These are phyloP conservation scores for Acanthamoeba lenticulata DNA, from an alignment of 208 protist species.

Conservation along the genomic window DNA sequence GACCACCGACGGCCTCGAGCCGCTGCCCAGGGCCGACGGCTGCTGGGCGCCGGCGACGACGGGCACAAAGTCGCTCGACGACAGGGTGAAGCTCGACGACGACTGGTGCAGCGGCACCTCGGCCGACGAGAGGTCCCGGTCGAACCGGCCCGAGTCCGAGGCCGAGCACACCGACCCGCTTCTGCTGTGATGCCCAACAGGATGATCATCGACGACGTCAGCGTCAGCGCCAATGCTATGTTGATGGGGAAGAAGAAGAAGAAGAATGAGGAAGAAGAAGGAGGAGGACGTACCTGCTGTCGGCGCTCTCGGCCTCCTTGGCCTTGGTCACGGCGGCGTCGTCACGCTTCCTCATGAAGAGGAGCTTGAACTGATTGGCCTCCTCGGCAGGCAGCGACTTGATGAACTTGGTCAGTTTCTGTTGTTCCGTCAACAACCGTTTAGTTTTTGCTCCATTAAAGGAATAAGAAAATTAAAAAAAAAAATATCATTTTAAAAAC, in stretches of 20 bases:
- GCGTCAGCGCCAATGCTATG: not conserved
- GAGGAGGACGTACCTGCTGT: not conserved
- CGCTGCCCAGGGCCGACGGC: not conserved
- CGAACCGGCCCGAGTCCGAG: not conserved
- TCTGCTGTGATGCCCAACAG: not conserved
- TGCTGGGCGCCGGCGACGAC: not conserved
- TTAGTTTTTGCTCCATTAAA: not conserved
- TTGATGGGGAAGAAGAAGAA: not conserved
- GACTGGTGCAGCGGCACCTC: not conserved
- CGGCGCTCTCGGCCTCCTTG: not conserved
- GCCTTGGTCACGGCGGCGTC: not conserved
- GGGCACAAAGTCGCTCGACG: not conserved
- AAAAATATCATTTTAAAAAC: not conserved
- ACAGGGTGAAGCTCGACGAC: not conserved
- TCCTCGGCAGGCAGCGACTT: constrained; percentile 13
- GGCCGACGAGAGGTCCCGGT: not conserved
- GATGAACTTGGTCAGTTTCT: constrained; percentile 45
- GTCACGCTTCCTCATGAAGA: constrained; percentile 29
- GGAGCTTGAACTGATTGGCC: constrained; percentile 39
- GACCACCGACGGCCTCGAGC: not conserved
- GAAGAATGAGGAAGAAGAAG: not conserved
- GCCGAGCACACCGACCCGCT: not conserved
- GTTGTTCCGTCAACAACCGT: not conserved
- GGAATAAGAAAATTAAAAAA: not conserved
- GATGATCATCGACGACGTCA: not conserved